phyloP scores from a whole-genome alignment of 148 eudicot species.

The Amaranthus hypochondriacus region DNA sequence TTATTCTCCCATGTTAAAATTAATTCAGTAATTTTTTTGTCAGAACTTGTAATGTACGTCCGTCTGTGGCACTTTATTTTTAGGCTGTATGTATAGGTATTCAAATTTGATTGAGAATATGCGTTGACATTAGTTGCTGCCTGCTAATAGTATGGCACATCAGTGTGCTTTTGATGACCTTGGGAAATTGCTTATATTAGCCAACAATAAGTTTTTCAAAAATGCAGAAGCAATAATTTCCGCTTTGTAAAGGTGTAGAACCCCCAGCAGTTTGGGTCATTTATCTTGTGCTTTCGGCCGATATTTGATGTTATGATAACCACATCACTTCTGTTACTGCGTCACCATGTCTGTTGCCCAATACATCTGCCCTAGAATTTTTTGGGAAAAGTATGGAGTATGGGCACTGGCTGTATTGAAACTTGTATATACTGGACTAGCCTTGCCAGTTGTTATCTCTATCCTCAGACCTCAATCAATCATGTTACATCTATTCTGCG shows the following conservation, averaged over 20 bases:
- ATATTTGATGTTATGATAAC: too few species aligned
- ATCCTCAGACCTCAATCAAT: background rate
- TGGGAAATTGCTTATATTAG: background rate
- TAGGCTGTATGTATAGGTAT: background rate
- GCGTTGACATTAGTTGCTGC: background rate
- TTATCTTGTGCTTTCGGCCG: too few species aligned
- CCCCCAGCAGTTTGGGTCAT: too few species aligned
- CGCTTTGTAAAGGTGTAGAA: too few species aligned
- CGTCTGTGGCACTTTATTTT: background rate
- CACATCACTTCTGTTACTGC: too few species aligned
- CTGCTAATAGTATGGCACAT: background rate
- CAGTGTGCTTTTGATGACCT: background rate
- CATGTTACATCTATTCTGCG: conserved; percentile 1
- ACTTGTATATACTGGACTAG: background rate
- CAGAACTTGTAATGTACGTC: background rate
- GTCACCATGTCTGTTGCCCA: background rate
- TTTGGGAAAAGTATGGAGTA: background rate
- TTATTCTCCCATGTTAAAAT: background rate
- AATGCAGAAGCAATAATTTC: too few species aligned
- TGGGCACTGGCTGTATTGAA: background rate
- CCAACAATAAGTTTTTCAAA: too few species aligned
- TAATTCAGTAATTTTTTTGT: background rate
- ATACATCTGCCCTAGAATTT: background rate
- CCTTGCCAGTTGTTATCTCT: background rate
- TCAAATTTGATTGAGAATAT: background rate